These are phyloP conservation scores for Sarocladium kiliense DNA, from an alignment of 2,329 filamentous ascomycete species.

Conservation along the genomic window DNA sequence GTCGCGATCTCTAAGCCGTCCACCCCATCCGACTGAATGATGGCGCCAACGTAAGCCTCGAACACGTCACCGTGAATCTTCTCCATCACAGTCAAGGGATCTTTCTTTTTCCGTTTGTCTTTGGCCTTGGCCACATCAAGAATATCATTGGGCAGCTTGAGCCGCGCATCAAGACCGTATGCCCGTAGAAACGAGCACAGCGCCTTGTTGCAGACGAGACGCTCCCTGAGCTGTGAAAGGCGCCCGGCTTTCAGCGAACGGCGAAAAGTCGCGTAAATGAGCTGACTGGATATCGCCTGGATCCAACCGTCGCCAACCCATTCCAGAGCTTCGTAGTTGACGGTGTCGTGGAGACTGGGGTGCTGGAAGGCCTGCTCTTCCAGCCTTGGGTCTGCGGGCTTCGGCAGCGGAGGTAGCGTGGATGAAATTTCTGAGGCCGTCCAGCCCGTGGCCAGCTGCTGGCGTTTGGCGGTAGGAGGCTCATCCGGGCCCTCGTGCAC, in stretches of 20 bases:
- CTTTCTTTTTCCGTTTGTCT: background rate
- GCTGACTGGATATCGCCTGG: conserved; percentile 67
- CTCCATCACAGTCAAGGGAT: conserved; percentile 29
- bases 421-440: conserved; percentile 42
- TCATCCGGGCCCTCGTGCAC: background rate
- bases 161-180: conserved; percentile 66
- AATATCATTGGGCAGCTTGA: conserved; percentile 49
- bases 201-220: conserved; percentile 75
- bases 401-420: conserved; percentile 53
- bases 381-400: conserved; percentile 53
- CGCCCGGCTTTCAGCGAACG: conserved; percentile 53
- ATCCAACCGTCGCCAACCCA: conserved; percentile 86
- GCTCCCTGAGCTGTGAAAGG: conserved; percentile 71
- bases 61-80: conserved; percentile 86
- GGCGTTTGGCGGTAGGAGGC: background rate
- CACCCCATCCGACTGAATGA: conserved; percentile 52
- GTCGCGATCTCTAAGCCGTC: conserved; percentile 58
- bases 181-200: conserved; percentile 62
- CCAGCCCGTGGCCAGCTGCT: conserved; percentile 33
- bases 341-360: conserved; percentile 17
- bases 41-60: conserved; percentile 81
- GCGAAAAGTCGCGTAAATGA: conserved; percentile 71
- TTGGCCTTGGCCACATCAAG: conserved; percentile 19
- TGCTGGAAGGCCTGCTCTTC: conserved; percentile 65
- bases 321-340: conserved; percentile 75